Base-by-base conservation (phyloP, 805 yeast genomes). In the Yamadazyma olivae region DNA sequence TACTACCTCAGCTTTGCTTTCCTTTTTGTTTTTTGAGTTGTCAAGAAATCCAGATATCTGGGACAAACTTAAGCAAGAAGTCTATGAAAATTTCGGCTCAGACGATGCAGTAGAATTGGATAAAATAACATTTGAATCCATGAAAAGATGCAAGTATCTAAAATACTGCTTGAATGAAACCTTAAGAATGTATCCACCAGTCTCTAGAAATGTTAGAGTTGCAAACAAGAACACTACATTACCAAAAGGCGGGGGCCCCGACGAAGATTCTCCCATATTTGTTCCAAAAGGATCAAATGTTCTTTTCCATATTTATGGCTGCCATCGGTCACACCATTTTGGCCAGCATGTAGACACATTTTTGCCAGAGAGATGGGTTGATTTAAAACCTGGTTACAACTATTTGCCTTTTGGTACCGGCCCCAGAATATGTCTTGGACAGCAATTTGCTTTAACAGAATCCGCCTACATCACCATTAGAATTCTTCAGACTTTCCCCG, bases 361-460 rank as follows among this genome's bases (percentile, higher is more conserved):
- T 52, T 53, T 62, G 17, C 79, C 79, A 5, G 74, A 68, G 43
- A 57, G 80, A 39, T 74, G 79, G 79, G 58, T 57, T 29, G 46
- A 45, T 22, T 61, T 61, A 39, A 50, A 48, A 35, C 55, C 61
- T 30, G 67, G 70, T 4, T 73, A 77, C 77, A 68, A 69, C 13
- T 73, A 65, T 51, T 50, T 73, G 22, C 78, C 78, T 18, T 73
- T 73, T 54, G 71, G 72, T 42, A 78, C 78, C 26, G 79, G 79
- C 3, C 79, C 79, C 13, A 55, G 79, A 41, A 71, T 74, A 36
- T 74, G 79, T 48, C 57, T 74, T 38, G 79, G 79, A 27, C 78
- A 74, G 57, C 79, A 74, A 52, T 72, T 71, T 54, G 79, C 79
- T 2, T 63, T 74, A 13, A 72, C 77, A 12, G 77, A 74, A 51